Base-by-base conservation (phyloP, 192 early-diverging fungal genomes). In the Spizellomyces sp. region DNA sequence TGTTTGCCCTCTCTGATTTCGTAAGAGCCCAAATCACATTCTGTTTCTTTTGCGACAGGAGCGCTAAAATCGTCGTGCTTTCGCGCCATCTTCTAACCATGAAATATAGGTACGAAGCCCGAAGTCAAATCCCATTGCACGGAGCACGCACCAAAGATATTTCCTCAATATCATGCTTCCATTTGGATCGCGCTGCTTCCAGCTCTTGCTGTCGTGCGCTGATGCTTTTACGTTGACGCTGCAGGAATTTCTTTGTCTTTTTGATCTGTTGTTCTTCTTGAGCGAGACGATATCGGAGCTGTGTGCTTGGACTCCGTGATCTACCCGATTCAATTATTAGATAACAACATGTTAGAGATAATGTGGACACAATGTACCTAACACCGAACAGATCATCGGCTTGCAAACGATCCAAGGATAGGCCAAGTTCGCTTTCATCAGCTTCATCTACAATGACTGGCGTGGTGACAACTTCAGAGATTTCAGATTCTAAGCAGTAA, bases 221-320 rank as follows among this genome's bases (percentile, higher is more conserved):
- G 14, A 67, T 67, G 48, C 21, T 61, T 45, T 68, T 62, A 14
- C 58, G 65, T 42, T 67, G 73, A 14, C 47, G 8, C 5, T 47
- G 65, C 59, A 75, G 66, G 41, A 67, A 62, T 52, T 48, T 41
- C 41, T 75, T 75, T 9, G 66, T 58, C 19, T 75, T 72, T 22
- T 41, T 48, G 36, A 75, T 45, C 21, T 67, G 65, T 9, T 17
- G 9, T 54, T 75, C 66, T 54, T 62, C 73, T 5, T 17, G n/a
- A 5, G 47, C 17, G 6, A 71, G 36, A 9, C 62, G 59, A 15
- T 17, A 22, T 5, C 17, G 48, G 6, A 71, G 54, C 21, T 52
- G 61, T 6, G 47, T 27, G 48, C 48, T 71, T 7, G 70, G 70
- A 43, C 70, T 71, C 9, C 3, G 27, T 36, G 27, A 36, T 36